Evolutionary conservation across 2,329 filamentous ascomycete genomes (phyloP).

Genomic region (Colletotrichum liaoningense): DNA sequence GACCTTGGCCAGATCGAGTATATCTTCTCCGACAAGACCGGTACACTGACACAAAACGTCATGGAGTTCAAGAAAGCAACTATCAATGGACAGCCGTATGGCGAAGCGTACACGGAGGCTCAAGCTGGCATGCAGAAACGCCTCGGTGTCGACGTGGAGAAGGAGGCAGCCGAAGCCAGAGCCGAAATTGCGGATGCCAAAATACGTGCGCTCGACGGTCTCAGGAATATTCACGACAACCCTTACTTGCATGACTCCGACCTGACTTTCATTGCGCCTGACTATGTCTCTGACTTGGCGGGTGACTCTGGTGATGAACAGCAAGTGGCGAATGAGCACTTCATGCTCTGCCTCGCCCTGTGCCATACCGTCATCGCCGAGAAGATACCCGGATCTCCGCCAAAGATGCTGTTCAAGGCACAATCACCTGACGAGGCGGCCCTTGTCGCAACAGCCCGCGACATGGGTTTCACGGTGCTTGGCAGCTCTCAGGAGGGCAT

Average conservation of each 20-base stretch:
- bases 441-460: conserved; percentile 91
- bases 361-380: conserved; percentile 98
- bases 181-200: conserved; percentile 85
- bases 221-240: conserved; percentile 86
- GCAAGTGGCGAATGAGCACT: conserved; percentile 81
- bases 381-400: conserved; percentile 87
- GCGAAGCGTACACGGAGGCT: conserved; percentile 97
- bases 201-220: conserved; percentile 74
- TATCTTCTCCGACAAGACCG: conserved; percentile 97
- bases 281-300: conserved; percentile 85
- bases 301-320: conserved; percentile 84
- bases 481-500: conserved; percentile 84
- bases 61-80: conserved; percentile 99
- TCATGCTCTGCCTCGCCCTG: conserved; percentile 95
- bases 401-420: conserved; percentile 93
- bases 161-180: conserved; percentile 77
- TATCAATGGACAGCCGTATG: conserved; percentile 95
- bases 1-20: conserved; percentile 98
- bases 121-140: conserved; percentile 96
- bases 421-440: conserved; percentile 98
- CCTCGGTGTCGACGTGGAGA: conserved; percentile 86
- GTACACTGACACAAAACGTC: conserved; percentile 89
- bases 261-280: conserved; percentile 90
- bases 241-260: conserved; percentile 91
- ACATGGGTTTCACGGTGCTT: conserved; percentile 94